These are phyloP conservation scores for Nymphaea thermarum DNA, from an alignment of 164 flowering plant genomes.

Conservation along the genomic window DNA sequence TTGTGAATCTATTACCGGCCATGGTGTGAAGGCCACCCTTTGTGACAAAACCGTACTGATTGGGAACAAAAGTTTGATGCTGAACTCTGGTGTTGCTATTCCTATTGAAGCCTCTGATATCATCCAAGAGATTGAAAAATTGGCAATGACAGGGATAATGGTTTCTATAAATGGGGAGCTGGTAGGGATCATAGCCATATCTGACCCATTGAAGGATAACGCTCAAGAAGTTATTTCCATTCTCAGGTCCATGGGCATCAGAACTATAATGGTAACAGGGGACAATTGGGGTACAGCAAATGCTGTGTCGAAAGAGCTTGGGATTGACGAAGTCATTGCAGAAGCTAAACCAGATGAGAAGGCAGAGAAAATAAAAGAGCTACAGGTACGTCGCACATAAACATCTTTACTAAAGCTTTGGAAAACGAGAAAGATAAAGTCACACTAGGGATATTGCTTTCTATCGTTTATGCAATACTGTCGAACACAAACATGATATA, in stretches of 20 bases:
- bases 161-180: slow-evolving; percentile 49
- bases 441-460: not conserved
- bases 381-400: slow-evolving; percentile 37
- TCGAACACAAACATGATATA: too few species aligned
- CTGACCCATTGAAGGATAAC: slow-evolving; percentile 79
- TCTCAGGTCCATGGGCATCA: slow-evolving; percentile 68
- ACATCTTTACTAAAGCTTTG: not conserved
- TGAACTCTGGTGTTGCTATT: slow-evolving; percentile 31
- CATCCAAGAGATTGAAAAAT: slow-evolving; percentile 45
- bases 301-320: slow-evolving; percentile 69
- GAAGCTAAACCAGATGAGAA: slow-evolving; percentile 81
- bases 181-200: slow-evolving; percentile 56
- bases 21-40: slow-evolving; percentile 68
- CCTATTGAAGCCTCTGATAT: slow-evolving; percentile 49
- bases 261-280: slow-evolving; percentile 78
- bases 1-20: slow-evolving; percentile 55
- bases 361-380: slow-evolving; percentile 65
- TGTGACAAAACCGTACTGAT: slow-evolving; percentile 45
- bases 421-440: not conserved
- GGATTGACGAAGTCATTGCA: slow-evolving; percentile 61
- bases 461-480: not conserved
- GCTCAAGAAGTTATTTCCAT: slow-evolving; percentile 62
- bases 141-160: slow-evolving; percentile 78
- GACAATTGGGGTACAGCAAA: slow-evolving; percentile 90
- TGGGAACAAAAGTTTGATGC: slow-evolving; percentile 76